Evolutionary conservation across 2,329 filamentous ascomycete genomes (phyloP), one percentile per base, ranked within the genome.

Genomic region (Penicillium sp.): DNA sequence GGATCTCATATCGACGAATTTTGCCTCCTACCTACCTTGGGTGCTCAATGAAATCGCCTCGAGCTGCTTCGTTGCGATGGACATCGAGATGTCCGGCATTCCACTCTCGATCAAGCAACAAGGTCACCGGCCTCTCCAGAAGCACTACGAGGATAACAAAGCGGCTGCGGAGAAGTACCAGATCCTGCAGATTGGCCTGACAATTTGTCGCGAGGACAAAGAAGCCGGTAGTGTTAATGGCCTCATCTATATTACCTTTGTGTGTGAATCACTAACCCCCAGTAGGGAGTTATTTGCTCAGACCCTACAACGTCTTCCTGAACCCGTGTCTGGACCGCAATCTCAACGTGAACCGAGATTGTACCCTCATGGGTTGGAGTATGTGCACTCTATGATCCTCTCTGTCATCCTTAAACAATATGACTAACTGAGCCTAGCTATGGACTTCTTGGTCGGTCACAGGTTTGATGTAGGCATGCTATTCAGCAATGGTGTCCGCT

Each of bases 81-180:
- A 90, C 69, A 79, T 89, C 13, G 88, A 90, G 73, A 83, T 90
- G 49, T 89, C 87, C 14, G 88, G 88, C 2, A 87, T 90, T 25
- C 79, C 81, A 2, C 73, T 73, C 13, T 80, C 80, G 26, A 75
- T 77, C 48, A 67, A 69, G 14, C 71, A 69, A 58, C 65, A 69
- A 13, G 73, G 77, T 33, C 68, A 71, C 40, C 78, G 79, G 38
- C 81, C 80, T 59, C 75, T 90, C 1, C 84, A 89, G 66, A 77
- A 87, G 46, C 82, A 84, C 58, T 90, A 90, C 69, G 74, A 78
- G 11, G 87, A 90, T 63, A 80, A 81, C 59, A 88, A 85, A 70
- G 76, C 76, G 30, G 86, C 85, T 2, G 87, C 87, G 3, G 83
- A 88, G 62, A 82, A 81, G 42, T 90, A 87, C 67, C 84, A 87